These are phyloP conservation scores for Aspergillus fijiensis DNA, from an alignment of 2,329 filamentous ascomycete species.

Conservation along the genomic window DNA sequence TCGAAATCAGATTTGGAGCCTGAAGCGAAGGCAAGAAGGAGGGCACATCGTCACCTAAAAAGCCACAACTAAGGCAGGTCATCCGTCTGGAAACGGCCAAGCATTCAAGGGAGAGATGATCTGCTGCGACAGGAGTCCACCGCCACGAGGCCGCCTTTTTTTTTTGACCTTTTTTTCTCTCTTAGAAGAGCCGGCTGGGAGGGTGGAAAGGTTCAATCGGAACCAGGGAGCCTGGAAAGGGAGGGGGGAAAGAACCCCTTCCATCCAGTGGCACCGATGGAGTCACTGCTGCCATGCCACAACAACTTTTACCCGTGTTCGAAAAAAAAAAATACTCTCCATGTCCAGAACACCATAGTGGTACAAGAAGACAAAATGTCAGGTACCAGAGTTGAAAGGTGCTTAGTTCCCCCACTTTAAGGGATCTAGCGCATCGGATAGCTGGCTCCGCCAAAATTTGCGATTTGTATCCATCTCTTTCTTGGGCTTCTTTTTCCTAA, in stretches of 20 bases:
- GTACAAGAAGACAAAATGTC: constrained; percentile 10
- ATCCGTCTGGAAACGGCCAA: constrained; percentile 20
- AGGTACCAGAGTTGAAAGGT: constrained; percentile 13
- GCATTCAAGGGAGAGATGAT: constrained; percentile 19
- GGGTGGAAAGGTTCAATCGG: not conserved
- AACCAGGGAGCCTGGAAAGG: not conserved
- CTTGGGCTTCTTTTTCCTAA: not conserved
- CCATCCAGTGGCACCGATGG: not conserved
- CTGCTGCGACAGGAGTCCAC: constrained; percentile 23
- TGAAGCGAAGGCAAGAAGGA: not conserved
- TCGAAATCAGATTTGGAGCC: too few relatives aligned
- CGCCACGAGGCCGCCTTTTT: constrained; percentile 29
- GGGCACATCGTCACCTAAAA: not conserved
- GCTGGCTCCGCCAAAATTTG: not conserved
- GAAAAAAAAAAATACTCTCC: not conserved
- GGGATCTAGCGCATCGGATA: constrained; percentile 3
- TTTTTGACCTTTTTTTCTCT: too few relatives aligned
- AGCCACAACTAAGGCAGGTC: constrained; percentile 5
- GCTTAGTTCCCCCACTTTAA: constrained; percentile 8
- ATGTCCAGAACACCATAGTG: not conserved
- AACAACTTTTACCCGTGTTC: not conserved
- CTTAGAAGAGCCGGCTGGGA: constrained; percentile 1
- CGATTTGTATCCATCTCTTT: constrained; percentile 2
- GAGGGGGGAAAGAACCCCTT: not conserved
- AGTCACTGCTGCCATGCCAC: constrained; percentile 3